A percentile compares a stretch with the other conserved stretches of the same genome.
Conservation (phyloP, 768 basidiomycete species). For the Suillus clintonianus region DNA sequence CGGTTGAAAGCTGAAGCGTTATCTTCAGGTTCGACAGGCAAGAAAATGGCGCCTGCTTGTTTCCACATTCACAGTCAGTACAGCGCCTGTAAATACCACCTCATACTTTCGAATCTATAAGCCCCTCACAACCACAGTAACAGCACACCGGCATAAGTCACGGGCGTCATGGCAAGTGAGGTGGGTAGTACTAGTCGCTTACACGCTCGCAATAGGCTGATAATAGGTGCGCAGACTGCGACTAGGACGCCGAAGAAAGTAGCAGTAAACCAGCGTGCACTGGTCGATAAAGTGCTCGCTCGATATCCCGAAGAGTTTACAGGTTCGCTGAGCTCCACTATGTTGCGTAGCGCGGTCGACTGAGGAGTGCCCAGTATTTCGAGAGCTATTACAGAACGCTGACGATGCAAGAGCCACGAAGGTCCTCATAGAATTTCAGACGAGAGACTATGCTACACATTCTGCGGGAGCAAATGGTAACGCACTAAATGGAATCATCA, state of each 20-base stretch:
- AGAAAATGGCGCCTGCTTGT: background rate
- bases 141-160: background rate
- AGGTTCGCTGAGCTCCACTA: conserved; percentile 4
- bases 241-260: background rate
- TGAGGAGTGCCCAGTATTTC: conserved; percentile 36
- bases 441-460: conserved; percentile 13
- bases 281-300: conserved; percentile 18
- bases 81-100: background rate
- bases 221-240: background rate
- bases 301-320: conserved; percentile 19
- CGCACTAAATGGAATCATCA: background rate
- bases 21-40: too few species aligned
- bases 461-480: conserved; percentile 1
- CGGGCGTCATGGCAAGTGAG: background rate
- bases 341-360: background rate
- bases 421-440: conserved; percentile 40
- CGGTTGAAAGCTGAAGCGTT: too few species aligned
- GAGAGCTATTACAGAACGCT: conserved; percentile 60
- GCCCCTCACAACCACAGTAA: too few species aligned
- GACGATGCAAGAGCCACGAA: conserved; percentile 45
- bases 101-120: too few species aligned
- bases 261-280: conserved; percentile 16
- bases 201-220: background rate
- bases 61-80: background rate
- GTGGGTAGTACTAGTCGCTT: background rate